Evolutionary conservation across 192 early-diverging fungal genomes (phyloP).

Genomic region (Jimgerdemannia lactiflua): DNA sequence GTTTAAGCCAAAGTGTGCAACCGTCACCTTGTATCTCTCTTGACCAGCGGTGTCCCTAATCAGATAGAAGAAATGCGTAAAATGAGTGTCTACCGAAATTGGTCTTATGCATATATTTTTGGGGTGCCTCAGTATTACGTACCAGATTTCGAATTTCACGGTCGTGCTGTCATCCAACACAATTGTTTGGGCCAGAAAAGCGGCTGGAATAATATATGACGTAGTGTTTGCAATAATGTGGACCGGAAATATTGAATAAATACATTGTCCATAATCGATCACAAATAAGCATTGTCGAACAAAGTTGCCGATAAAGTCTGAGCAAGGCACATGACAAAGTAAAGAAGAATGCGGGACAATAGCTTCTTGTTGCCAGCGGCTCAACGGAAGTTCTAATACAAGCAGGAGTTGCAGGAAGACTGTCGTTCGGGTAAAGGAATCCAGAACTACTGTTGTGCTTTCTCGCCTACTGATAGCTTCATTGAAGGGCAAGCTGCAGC

Average conservation of each 20-base stretch:
- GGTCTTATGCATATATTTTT: too few species aligned
- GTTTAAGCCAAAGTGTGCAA: not conserved
- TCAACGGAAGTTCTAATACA: too few species aligned
- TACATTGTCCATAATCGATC: not conserved
- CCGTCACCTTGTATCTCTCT: constrained; percentile 64
- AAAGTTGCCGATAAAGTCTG: not conserved
- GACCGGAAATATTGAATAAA: not conserved
- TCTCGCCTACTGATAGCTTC: too few species aligned
- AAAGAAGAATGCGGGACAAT: not conserved
- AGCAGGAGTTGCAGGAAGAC: too few species aligned
- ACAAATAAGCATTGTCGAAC: not conserved
- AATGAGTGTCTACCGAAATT: too few species aligned
- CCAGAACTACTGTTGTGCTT: too few species aligned
- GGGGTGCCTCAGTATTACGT: constrained; percentile 2
- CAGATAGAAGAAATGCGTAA: too few species aligned
- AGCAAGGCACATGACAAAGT: too few species aligned
- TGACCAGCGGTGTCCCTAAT: constrained; percentile 71
- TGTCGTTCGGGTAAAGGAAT: too few species aligned
- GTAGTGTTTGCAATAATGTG: not conserved
- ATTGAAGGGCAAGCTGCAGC: too few species aligned
- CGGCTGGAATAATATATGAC: constrained; percentile 34
- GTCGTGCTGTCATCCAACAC: constrained; percentile 80
- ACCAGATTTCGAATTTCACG: constrained; percentile 96
- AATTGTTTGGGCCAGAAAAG: constrained; percentile 79
- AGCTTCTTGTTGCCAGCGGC: too few species aligned